These are phyloP conservation scores for Ogataea nitratoaversa DNA, from an alignment of 805 yeast genomes.

Conservation along the genomic window DNA sequence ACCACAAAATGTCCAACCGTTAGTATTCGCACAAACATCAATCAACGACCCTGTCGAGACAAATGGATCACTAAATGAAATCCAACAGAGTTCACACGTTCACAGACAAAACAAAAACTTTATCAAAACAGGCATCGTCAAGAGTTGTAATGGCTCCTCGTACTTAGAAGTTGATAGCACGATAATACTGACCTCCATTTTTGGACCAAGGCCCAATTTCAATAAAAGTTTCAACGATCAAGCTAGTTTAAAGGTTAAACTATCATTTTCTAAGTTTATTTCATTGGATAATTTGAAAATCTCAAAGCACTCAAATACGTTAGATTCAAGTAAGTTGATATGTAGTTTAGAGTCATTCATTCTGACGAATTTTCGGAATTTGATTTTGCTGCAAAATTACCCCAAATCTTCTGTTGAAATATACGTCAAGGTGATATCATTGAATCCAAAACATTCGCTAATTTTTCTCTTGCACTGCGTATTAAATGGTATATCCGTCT, in stretches of 20 bases:
- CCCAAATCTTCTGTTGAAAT: constrained; percentile 89
- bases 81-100: constrained; percentile 11
- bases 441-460: constrained; percentile 30
- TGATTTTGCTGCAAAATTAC: constrained; percentile 62
- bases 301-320: constrained; percentile 38
- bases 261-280: constrained; percentile 45
- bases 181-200: constrained; percentile 64
- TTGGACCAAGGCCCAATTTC: constrained; percentile 80
- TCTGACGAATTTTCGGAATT: constrained; percentile 30
- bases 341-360: constrained; percentile 37
- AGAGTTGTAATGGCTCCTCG: constrained; percentile 79
- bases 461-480: constrained; percentile 39
- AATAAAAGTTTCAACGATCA: constrained; percentile 29
- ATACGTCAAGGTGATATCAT: constrained; percentile 62
- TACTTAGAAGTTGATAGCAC: constrained; percentile 65
- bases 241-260: constrained; percentile 24
- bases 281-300: constrained; percentile 18
- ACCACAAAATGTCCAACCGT: constrained; percentile 61
- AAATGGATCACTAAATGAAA: constrained; percentile 3
- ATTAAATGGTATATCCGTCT: constrained; percentile 63
- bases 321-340: constrained; percentile 34
- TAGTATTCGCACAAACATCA: constrained; percentile 33
- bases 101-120: constrained; percentile 35
- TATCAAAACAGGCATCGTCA: constrained; percentile 59
- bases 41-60: constrained; percentile 15